Evolutionary conservation across 176 grass and related monocot genomes (phyloP).

Genomic region (Oryza glumipatula): DNA sequence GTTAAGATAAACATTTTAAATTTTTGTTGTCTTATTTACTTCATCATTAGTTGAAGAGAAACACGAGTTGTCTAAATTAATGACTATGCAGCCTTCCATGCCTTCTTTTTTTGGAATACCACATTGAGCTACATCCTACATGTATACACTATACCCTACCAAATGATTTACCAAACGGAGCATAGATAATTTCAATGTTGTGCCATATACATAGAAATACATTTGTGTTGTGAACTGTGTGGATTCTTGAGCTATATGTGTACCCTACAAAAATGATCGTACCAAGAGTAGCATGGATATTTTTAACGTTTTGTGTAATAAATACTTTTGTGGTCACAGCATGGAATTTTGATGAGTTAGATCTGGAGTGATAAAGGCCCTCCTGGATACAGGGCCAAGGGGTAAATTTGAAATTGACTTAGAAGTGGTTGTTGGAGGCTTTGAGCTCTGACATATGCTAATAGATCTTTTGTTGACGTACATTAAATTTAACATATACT

Average conservation of each 20-base stretch:
- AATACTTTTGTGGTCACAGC: not conserved
- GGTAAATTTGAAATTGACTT: not conserved
- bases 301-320: not conserved
- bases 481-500: too few species aligned
- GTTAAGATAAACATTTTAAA: constrained; percentile 12
- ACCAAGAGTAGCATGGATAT: not conserved
- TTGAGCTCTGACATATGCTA: not conserved
- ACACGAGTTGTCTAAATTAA: not conserved
- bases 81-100: not conserved
- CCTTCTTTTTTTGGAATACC: not conserved
- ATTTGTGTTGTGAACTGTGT: not conserved
- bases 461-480: not conserved
- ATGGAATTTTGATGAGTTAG: not conserved
- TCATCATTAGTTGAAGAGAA: constrained; percentile 19
- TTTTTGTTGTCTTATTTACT: not conserved
- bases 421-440: not conserved
- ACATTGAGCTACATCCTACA: not conserved
- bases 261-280: not conserved
- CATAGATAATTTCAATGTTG: constrained; percentile 7
- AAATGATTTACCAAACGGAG: not conserved
- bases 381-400: not conserved
- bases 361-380: not conserved
- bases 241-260: not conserved
- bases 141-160: not conserved
- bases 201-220: not conserved